phyloP scores from a whole-genome alignment of 495 filamentous ascomycete species.

The Massariosphaeria phaeospora region DNA sequence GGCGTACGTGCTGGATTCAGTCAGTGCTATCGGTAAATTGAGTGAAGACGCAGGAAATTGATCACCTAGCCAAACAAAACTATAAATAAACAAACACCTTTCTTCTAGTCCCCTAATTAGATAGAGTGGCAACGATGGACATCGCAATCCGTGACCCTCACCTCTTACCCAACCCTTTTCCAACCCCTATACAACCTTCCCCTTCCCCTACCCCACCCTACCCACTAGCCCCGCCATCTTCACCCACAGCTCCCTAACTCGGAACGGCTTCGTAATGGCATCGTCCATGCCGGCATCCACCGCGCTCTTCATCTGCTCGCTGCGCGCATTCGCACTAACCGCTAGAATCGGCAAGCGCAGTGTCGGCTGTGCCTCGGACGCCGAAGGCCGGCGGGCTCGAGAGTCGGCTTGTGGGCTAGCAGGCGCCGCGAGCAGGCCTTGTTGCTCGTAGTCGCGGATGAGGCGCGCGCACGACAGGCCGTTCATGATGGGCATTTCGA shows the following conservation, averaged over 20 bases:
- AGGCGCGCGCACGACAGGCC: slow-evolving; percentile 29
- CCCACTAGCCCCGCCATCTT: slow-evolving; percentile 5
- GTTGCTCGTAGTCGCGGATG: slow-evolving; percentile 28
- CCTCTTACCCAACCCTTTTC: too few relatives aligned
- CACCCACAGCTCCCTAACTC: slow-evolving; percentile 7
- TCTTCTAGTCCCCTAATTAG: too few relatives aligned
- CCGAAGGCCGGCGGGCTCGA: not conserved
- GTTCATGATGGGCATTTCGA: slow-evolving; percentile 39
- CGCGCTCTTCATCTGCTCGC: slow-evolving; percentile 32
- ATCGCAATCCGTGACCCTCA: too few relatives aligned
- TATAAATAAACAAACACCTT: too few relatives aligned
- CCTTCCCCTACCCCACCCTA: not conserved
- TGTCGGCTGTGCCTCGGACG: not conserved
- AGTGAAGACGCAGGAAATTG: too few relatives aligned
- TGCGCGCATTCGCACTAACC: slow-evolving; percentile 37
- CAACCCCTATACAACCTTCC: not conserved
- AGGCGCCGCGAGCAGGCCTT: slow-evolving; percentile 10
- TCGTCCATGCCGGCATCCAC: slow-evolving; percentile 34
- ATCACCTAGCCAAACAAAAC: too few relatives aligned
- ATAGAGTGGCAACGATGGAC: too few relatives aligned
- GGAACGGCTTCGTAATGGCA: slow-evolving; percentile 18
- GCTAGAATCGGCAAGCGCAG: slow-evolving; percentile 26
- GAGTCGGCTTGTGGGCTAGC: not conserved
- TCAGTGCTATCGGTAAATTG: too few relatives aligned
- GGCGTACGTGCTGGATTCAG: too few relatives aligned